Evolutionary conservation across 345 rosid species (phyloP).

Genomic region (Kernera saxatilis): DNA sequence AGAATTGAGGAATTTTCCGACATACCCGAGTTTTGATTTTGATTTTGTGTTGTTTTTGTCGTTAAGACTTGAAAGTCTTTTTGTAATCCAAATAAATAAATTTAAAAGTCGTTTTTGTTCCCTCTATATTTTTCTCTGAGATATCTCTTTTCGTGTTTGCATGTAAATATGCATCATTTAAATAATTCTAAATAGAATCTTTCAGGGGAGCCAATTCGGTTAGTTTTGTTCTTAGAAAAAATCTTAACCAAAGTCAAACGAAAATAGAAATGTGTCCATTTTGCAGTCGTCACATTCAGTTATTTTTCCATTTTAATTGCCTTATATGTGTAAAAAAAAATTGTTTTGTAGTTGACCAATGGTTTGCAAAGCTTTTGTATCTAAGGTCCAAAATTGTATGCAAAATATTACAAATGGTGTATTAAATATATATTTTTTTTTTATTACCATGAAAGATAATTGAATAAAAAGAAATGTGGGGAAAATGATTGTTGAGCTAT

Average conservation of each 20-base stretch:
- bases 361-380: neutral
- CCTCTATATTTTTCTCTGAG: neutral
- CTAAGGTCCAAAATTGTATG: neutral
- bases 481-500: slow-evolving; percentile 56
- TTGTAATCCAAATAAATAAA: slow-evolving; percentile 19
- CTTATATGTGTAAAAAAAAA: neutral
- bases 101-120: neutral
- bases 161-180: neutral
- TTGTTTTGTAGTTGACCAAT: neutral
- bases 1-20: slow-evolving; percentile 39
- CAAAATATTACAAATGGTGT: neutral
- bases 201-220: too few relatives aligned
- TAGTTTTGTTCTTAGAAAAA: neutral
- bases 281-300: neutral
- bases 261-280: neutral
- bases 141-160: neutral
- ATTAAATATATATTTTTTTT: too few relatives aligned
- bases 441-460: too few relatives aligned
- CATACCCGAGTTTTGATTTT: slow-evolving; percentile 35
- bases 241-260: neutral
- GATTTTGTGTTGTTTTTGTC: neutral
- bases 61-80: neutral
- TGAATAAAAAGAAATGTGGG: too few relatives aligned
- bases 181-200: neutral
- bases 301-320: neutral